phyloP scores from a whole-genome alignment of 805 yeast genomes.

The Candida boleticola region DNA sequence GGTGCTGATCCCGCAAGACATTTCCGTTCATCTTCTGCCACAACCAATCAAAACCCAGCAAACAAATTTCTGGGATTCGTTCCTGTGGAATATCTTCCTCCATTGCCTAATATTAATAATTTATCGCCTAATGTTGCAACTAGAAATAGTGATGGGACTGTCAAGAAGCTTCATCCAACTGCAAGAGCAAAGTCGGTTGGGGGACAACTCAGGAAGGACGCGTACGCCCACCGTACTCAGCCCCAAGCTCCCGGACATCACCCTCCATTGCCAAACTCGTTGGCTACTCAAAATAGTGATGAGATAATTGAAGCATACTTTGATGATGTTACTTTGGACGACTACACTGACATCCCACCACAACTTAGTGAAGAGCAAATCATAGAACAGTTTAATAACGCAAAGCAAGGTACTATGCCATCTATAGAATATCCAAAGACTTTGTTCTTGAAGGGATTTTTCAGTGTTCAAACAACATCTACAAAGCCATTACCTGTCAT shows the following conservation, averaged over 20 bases:
- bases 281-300: conserved; percentile 46
- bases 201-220: conserved; percentile 66
- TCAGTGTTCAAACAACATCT: conserved; percentile 92
- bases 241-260: conserved; percentile 16
- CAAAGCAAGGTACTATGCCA: conserved; percentile 81
- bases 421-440: conserved; percentile 93
- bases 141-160: conserved; percentile 11
- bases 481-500: conserved; percentile 88
- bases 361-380: conserved; percentile 40
- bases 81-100: conserved; percentile 43
- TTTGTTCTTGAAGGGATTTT: conserved; percentile 86
- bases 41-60: conserved; percentile 11
- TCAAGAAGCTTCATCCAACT: conserved; percentile 61
- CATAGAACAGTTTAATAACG: conserved; percentile 44
- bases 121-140: conserved; percentile 13
- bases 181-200: conserved; percentile 88
- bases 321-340: conserved; percentile 54
- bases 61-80: conserved; percentile 36
- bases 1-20: conserved; percentile 7
- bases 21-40: conserved; percentile 21
- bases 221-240: conserved; percentile 21
- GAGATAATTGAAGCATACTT: conserved; percentile 51
- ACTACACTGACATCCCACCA: conserved; percentile 29
- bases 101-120: conserved; percentile 39
- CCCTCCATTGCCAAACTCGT: conserved; percentile 46